phyloP scores from a whole-genome alignment of 1,284 basidiomycete species.

The Boletellus dicymbophilus region DNA sequence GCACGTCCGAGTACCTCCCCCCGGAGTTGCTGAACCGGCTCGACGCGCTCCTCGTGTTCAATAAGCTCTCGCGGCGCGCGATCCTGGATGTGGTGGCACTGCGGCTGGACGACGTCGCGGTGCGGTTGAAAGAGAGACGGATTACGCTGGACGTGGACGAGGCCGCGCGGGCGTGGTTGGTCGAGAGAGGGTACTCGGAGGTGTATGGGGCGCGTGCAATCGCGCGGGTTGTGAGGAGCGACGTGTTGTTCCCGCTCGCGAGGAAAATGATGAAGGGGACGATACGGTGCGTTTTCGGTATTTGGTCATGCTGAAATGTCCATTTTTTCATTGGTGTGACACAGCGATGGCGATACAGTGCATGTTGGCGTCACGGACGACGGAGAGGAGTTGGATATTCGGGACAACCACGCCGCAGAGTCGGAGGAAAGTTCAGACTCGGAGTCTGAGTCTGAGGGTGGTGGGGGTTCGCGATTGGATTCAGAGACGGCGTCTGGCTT shows the following conservation, averaged over 20 bases:
- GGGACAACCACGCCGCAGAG: slow-evolving; percentile 35
- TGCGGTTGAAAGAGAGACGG: slow-evolving; percentile 61
- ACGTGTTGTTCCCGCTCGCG: slow-evolving; percentile 79
- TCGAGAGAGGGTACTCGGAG: slow-evolving; percentile 80
- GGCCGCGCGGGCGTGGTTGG: slow-evolving; percentile 73
- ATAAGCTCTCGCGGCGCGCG: slow-evolving; percentile 76
- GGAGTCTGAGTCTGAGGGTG: too few relatives aligned
- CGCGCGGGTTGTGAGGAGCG: slow-evolving; percentile 75
- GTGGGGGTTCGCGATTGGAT: too few relatives aligned
- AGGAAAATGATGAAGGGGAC: slow-evolving; percentile 74
- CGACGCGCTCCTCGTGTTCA: slow-evolving; percentile 88
- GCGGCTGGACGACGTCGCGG: slow-evolving; percentile 74
- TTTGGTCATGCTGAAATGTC: background rate
- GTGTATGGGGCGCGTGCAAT: slow-evolving; percentile 88
- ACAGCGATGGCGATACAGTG: slow-evolving; percentile 37
- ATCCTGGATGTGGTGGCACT: slow-evolving; percentile 81
- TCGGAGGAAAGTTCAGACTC: slow-evolving; percentile 19
- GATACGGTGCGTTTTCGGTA: slow-evolving; percentile 53
- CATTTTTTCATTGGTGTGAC: background rate
- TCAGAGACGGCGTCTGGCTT: too few relatives aligned
- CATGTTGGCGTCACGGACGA: slow-evolving; percentile 20
- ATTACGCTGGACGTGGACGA: slow-evolving; percentile 76
- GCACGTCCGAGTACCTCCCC: slow-evolving; percentile 80
- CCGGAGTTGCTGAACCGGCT: slow-evolving; percentile 91
- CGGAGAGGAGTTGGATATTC: slow-evolving; percentile 25